Base-by-base conservation (phyloP, 2,329 filamentous ascomycete species). In the Colletotrichum theobromicola region DNA sequence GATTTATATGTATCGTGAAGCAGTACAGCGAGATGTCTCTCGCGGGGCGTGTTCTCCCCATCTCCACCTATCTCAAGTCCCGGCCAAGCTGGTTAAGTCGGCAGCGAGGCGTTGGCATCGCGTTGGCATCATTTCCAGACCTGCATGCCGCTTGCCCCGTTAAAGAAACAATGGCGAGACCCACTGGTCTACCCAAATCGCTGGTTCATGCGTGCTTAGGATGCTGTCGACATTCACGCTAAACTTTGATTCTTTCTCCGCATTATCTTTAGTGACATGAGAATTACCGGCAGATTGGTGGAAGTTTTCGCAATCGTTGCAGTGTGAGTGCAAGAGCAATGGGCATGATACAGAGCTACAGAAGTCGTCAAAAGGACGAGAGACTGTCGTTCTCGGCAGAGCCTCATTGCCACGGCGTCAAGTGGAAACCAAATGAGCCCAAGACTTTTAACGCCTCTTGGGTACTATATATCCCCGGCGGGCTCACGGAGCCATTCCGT, bases 1-100 rank as follows among this genome's bases (percentile, higher is more conserved):
- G 34, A 21, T 50, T 68, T 68, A 68, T 68, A 68, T 26, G 13
- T 18, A 32, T 50, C 26, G 12, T 60, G 53, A 61, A 50, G 24
- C 26, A 13, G n/a, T 46, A 12, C 35, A 16, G 32, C 24, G 9
- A n/a, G 46, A 21, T 67, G 7, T 8, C 62, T 9, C 35, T 50
- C n/a, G 58, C 30, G 30, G 5, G 32, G 13, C 50, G 21, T 57
- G 1, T 62, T 10, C 42, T 67, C 46, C 64, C 24, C 10, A 42
- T 2, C 34, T 42, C 64, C 64, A 57, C 64, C 4, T 15, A 37
- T 58, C 2, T 4, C 10, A 2, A 57, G 32, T 28, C n/a, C 60
- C 32, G 46, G 67, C 67, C 67, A 70, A 70, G 67, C 21, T 70
- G 67, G 67, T 21, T 70, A 70, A 58, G 34, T 57, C 67, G 67